Evolutionary conservation across 2,329 filamentous ascomycete species (phyloP), one percentile per base, ranked within the genome.

Genomic region (Aplosporella prunicola): DNA sequence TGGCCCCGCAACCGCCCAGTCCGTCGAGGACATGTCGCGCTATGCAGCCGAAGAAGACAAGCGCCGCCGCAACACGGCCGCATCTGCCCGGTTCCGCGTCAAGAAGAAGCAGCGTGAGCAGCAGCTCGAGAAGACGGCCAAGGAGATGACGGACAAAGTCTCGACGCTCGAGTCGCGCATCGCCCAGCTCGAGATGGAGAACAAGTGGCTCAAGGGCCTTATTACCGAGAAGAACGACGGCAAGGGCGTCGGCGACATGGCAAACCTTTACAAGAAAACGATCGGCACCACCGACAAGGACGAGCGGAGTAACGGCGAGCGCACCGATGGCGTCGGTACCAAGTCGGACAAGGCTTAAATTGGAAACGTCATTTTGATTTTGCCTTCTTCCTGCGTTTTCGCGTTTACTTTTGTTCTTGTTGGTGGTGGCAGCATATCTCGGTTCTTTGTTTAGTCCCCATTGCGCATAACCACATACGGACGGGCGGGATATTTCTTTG

Each of bases 61-160:
- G 55, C 66, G 67, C 32, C 64, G 67, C 22, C 64, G 67, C 42
- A 71, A 71, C 55, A 71, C 67, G 1, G 67, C 67, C 25, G 67
- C 67, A n/a, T 65, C 60, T 39, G 67, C 67, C 11, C 64, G 67
- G 28, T 71, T 71, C 62, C 64, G 67, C 31, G 61, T 71, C 43
- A 71, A 71, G 61, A 71, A 71, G 66, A 71, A 71, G 64, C 66
- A 70, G 51, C 64, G 67, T 30, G 67, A 71, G 51, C 64, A 67
- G 46, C 64, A 61, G 7, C 61, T 71, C 28, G 67, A 71, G 58
- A 66, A 68, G 57, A 61, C 61, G 14, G 60, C 66, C 32, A 68
- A 67, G 52, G 67, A 69, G 35, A 69, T 70, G 63, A 57, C 56
- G 22, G 67, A 69, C 42, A 63, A 66, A 46, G 63, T 69, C 36